Percentiles rank a stretch among this genome's conserved stretches.
phyloP scores from a whole-genome alignment of 768 basidiomycete species.

The Trametes punicea region DNA sequence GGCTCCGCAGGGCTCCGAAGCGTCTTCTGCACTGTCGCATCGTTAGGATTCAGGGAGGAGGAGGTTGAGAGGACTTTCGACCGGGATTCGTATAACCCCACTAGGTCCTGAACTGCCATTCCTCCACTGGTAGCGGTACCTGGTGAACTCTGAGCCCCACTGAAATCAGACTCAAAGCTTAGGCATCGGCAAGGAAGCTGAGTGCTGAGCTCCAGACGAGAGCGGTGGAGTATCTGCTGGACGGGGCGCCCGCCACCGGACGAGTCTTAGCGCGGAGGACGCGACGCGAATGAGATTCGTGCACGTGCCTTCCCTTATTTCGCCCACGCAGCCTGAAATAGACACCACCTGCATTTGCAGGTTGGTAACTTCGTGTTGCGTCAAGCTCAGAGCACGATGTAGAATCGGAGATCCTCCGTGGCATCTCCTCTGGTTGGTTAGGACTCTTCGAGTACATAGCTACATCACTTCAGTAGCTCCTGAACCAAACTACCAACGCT shows the following conservation, averaged over 20 bases:
- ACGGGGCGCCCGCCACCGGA: too few relatives aligned
- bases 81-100: conserved; percentile 27
- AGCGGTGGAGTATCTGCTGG: background rate
- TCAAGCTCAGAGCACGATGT: too few relatives aligned
- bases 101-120: conserved; percentile 33
- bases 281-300: conserved; percentile 3
- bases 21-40: background rate
- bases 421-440: too few relatives aligned
- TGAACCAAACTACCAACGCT: conserved; percentile 20
- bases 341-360: background rate
- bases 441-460: background rate
- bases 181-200: background rate
- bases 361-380: too few relatives aligned
- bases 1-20: background rate
- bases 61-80: background rate
- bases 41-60: background rate
- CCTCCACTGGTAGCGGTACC: background rate
- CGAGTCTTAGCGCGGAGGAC: too few relatives aligned
- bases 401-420: too few relatives aligned
- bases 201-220: too few relatives aligned
- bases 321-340: background rate
- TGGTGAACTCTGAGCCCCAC: background rate
- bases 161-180: background rate
- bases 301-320: conserved; percentile 9
- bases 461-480: conserved; percentile 12